phyloP scores from a whole-genome alignment of 1,284 basidiomycete genomes.

The Sutorius eximius region DNA sequence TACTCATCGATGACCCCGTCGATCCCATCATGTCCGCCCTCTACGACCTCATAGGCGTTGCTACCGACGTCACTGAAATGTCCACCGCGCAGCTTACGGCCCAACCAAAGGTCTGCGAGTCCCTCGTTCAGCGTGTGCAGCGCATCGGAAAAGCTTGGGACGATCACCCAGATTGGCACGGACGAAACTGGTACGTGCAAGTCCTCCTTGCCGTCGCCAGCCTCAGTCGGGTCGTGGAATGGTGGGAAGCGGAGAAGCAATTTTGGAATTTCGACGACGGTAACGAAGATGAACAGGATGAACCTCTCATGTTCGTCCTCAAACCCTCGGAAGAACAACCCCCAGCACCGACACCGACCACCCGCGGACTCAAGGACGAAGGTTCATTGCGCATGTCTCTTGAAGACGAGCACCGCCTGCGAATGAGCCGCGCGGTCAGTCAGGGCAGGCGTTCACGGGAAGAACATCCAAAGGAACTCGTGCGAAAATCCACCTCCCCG shows the following conservation, averaged over 20 bases:
- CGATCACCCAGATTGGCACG: constrained; percentile 96
- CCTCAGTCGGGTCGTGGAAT: constrained; percentile 94
- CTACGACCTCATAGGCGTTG: constrained; percentile 90
- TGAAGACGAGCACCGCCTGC: constrained; percentile 59
- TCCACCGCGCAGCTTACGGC: constrained; percentile 83
- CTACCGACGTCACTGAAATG: constrained; percentile 94
- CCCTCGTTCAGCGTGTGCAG: constrained; percentile 88
- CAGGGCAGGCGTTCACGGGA: constrained; percentile 57
- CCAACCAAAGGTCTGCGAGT: constrained; percentile 82
- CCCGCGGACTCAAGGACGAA: constrained; percentile 45
- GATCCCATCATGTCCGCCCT: constrained; percentile 90
- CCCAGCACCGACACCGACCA: constrained; percentile 43
- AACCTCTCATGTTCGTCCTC: constrained; percentile 86
- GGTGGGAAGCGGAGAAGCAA: constrained; percentile 99
- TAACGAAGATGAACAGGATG: constrained; percentile 86
- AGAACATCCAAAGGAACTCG: constrained; percentile 52
- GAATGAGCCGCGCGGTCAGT: constrained; percentile 49
- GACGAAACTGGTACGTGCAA: constrained; percentile 97
- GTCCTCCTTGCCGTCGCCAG: constrained; percentile 95
- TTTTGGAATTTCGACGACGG: constrained; percentile 99
- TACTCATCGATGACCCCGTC: constrained; percentile 74
- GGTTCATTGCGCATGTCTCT: constrained; percentile 48
- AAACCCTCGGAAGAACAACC: constrained; percentile 69
- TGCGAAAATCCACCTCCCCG: constrained; percentile 36
- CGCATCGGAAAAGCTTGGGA: constrained; percentile 94